A percentile compares a stretch with the other conserved stretches of the same genome.
Evolutionary conservation across 768 basidiomycete species (phyloP).

Genomic region (Trametes coccinea): DNA sequence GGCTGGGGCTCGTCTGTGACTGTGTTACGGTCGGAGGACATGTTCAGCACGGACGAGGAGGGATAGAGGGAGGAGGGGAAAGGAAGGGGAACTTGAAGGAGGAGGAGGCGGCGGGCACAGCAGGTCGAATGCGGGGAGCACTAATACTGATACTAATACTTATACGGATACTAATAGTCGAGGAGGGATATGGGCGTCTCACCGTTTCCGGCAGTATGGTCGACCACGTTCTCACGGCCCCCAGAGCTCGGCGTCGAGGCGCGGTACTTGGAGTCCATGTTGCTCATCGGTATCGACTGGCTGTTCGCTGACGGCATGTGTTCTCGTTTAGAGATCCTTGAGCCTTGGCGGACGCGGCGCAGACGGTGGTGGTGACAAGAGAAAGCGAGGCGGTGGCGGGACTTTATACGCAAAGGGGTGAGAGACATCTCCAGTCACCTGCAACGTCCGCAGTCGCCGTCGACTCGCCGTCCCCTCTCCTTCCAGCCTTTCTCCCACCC

Average conservation of each 20-base stretch:
- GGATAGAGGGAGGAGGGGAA: not conserved
- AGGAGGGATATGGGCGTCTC: slow-evolving; percentile 23
- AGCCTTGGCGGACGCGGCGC: not conserved
- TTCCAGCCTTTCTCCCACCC: too few relatives aligned
- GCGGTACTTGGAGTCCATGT: slow-evolving; percentile 54
- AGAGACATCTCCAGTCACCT: slow-evolving; percentile 1
- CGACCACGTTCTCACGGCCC: slow-evolving; percentile 62
- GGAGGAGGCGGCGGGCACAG: too few relatives aligned
- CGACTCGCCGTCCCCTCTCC: not conserved
- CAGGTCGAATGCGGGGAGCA: too few relatives aligned
- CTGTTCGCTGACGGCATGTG: too few relatives aligned
- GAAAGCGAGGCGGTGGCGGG: not conserved
- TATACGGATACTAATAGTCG: too few relatives aligned
- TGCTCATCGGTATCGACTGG: slow-evolving; percentile 16
- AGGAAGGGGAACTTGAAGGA: slow-evolving; percentile 1
- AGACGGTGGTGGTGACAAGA: not conserved
- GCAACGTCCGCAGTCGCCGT: not conserved
- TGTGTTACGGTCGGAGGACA: slow-evolving; percentile 33
- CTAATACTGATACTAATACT: too few relatives aligned
- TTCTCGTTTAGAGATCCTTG: too few relatives aligned
- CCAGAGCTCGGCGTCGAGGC: slow-evolving; percentile 34
- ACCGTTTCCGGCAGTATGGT: slow-evolving; percentile 66
- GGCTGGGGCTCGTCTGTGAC: slow-evolving; percentile 55
- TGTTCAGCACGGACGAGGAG: slow-evolving; percentile 8
- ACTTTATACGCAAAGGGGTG: slow-evolving; percentile 6